Evolutionary conservation across 2,329 filamentous ascomycete species (phyloP), one percentile per base, ranked within the genome.

Genomic region (Magnaporthales sp.): DNA sequence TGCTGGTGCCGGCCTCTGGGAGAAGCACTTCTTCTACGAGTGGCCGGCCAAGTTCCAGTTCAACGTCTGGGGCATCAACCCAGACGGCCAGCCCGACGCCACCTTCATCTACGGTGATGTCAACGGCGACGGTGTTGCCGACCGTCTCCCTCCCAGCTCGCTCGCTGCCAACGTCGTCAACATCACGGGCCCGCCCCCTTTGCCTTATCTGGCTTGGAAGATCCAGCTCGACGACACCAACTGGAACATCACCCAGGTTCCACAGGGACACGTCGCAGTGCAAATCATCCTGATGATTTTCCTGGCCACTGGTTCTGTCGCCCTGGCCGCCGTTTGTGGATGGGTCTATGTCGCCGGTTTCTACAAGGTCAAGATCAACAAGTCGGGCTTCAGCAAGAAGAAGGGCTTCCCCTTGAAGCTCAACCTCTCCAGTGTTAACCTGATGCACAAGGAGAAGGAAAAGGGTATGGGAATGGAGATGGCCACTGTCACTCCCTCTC

Each of bases 321-420:
- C 19, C 4, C 1, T 60, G 56, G 56, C 56, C 11, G 56, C 27
- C 13, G 56, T 60, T 10, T 27, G 11, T 2, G 56, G 56, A 60
- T 60, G 24, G 22, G 29, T 60, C 56, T 60, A 60, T 13, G 56
- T 60, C 1, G 56, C 56, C 2, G 56, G 56, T 27, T 60, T 60
- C 56, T 60, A 60, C 56, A 60, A 60, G 56, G 56, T 60, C 56
- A 60, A 60, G 56, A 24, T 60, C 56, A 60, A 60, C 56, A 60
- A 60, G 56, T 60, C 56, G 5, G 56, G 56, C 11, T 60, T 60
- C 56, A 26, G 56, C 56, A 60, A 60, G 56, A 60, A 60, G 56
- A 60, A 60, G 56, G 24, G 56, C 11, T 60, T 60, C 56, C 56
- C 56, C 24, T 11, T 60, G 26, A 60, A 60, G 56, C 56, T 60